Evolutionary conservation across 2,329 filamentous ascomycete genomes (phyloP).

Genomic region (Fusarium duplospermum): DNA sequence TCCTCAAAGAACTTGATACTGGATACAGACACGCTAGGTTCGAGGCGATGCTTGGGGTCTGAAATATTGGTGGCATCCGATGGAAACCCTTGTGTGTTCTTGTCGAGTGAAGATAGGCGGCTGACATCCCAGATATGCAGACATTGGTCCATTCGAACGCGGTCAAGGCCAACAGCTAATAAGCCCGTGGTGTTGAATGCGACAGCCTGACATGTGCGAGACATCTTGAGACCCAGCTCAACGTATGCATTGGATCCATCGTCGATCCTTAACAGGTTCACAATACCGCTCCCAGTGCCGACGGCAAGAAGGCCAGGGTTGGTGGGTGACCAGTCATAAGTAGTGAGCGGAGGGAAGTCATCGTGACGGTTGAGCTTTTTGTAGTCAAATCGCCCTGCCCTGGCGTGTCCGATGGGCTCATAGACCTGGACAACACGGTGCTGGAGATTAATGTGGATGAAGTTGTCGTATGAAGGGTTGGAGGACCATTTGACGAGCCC

Average conservation of each 20-base stretch:
- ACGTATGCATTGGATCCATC: slow-evolving; percentile 73
- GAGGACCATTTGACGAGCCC: slow-evolving; percentile 76
- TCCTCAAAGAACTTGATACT: slow-evolving; percentile 86
- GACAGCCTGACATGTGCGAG: slow-evolving; percentile 83
- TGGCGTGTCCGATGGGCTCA: slow-evolving; percentile 69
- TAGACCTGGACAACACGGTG: slow-evolving; percentile 73
- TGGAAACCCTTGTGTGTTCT: slow-evolving; percentile 62
- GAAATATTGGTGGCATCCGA: slow-evolving; percentile 60
- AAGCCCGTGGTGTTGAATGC: slow-evolving; percentile 79
- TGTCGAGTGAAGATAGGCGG: slow-evolving; percentile 64
- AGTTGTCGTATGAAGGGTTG: slow-evolving; percentile 67
- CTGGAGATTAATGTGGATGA: slow-evolving; percentile 74
- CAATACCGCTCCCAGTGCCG: slow-evolving; percentile 79
- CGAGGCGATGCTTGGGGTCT: slow-evolving; percentile 69
- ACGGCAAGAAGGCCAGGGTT: slow-evolving; percentile 77
- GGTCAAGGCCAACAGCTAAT: slow-evolving; percentile 82
- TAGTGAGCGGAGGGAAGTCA: slow-evolving; percentile 72
- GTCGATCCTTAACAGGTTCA: slow-evolving; percentile 79
- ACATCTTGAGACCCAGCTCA: slow-evolving; percentile 78
- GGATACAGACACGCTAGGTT: slow-evolving; percentile 79
- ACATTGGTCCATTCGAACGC: slow-evolving; percentile 84
- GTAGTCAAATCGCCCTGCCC: slow-evolving; percentile 68
- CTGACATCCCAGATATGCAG: slow-evolving; percentile 86
- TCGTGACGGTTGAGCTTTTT: slow-evolving; percentile 68
- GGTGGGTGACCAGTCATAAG: slow-evolving; percentile 74